Base-by-base conservation (phyloP, 2,329 filamentous ascomycete species). In the Stylonectria norvegica region DNA sequence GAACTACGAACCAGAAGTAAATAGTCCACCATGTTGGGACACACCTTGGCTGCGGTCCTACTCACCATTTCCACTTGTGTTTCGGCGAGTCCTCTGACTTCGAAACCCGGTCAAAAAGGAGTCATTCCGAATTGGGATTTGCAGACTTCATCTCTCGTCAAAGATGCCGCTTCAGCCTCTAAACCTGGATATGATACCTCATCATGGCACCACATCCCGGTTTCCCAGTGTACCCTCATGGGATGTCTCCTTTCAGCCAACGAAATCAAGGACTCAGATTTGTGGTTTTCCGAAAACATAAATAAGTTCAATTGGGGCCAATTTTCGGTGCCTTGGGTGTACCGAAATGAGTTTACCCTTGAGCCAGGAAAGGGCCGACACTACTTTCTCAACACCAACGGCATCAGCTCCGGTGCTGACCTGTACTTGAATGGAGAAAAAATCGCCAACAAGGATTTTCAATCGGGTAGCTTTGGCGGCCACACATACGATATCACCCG, bases 211-310 rank as follows among this genome's bases (percentile, higher is more conserved):
- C 33, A 42, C 17, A 19, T 31, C n/a, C 39, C 39, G 6, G n/a
- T 11, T 14, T 42, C 34, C 18, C 20, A 22, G 15, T 42, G 39
- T 27, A 42, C 39, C 3, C 34, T 42, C 8, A 37, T 42, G 39
- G 39, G 18, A 10, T 42, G 39, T 31, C 34, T 42, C 15, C 11
- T 42, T 15, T 34, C 14, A 8, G 25, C 23, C 8, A 37, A 36
- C 14, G 33, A 34, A 15, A 20, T 31, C 18, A 17, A 31, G 16
- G 36, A 38, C n/a, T 12, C 18, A 10, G 28, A 38, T n/a, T 28
- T 38, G 7, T 38, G 36, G 36, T 38, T 31, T 19, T 38, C 36
- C 5, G 23, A 38, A 5, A 38, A 38, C 36, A 16, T 38, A 12
- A 28, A 38, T 18, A 22, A 28, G n/a, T 29, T 32, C 16, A 32